Percentiles rank a stretch among this genome's conserved stretches.
Evolutionary conservation across 192 early-diverging fungal genomes (phyloP).

Genomic region (Phlyctochytrium planicorne): DNA sequence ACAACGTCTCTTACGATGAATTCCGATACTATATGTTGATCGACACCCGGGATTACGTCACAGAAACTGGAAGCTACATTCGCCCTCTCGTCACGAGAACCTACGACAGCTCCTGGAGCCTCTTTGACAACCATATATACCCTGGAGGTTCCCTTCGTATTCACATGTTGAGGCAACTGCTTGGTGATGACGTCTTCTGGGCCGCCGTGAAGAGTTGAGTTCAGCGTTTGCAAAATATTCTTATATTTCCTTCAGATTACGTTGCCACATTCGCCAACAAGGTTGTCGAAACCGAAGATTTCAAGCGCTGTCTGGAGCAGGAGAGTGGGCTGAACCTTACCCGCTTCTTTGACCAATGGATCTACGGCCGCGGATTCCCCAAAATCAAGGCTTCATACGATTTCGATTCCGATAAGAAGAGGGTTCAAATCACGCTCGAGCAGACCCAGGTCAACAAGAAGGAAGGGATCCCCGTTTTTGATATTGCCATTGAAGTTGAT

Average conservation of each 20-base stretch:
- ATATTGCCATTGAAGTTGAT: conserved; percentile 41
- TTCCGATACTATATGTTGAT: conserved; percentile 31
- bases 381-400: conserved; percentile 73
- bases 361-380: conserved; percentile 83
- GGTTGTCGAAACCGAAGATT: conserved; percentile 57
- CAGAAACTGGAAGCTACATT: conserved; percentile 29
- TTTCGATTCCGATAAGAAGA: conserved; percentile 84
- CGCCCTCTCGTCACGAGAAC: conserved; percentile 51
- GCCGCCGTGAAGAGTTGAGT: conserved; percentile 42
- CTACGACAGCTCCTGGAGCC: conserved; percentile 50
- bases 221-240: neutral
- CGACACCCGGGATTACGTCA: conserved; percentile 29
- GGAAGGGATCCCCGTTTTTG: conserved; percentile 45
- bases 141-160: conserved; percentile 52
- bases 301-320: conserved; percentile 67
- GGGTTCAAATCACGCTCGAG: conserved; percentile 69
- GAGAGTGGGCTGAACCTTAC: conserved; percentile 78
- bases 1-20: conserved; percentile 36
- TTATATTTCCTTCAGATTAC: conserved; percentile 42
- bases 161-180: conserved; percentile 48
- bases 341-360: conserved; percentile 86
- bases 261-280: conserved; percentile 36
- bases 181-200: conserved; percentile 54
- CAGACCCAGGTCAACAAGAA: conserved; percentile 46
- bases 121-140: conserved; percentile 57